A percentile compares a stretch with the other conserved stretches of the same genome.
Evolutionary conservation across 768 basidiomycete species (phyloP).

Genomic region (Heimioporus sp.): DNA sequence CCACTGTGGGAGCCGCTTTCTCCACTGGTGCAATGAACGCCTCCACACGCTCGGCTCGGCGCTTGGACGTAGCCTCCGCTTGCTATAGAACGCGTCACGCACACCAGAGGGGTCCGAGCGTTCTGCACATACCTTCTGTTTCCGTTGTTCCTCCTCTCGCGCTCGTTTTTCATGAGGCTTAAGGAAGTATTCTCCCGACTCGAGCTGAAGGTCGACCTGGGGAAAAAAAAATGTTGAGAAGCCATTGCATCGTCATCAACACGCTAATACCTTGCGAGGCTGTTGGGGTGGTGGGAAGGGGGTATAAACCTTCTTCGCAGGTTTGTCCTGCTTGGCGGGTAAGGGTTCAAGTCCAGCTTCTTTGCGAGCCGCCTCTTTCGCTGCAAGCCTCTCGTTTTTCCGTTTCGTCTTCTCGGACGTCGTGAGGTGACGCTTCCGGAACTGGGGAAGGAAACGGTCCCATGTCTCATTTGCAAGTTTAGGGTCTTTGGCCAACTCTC

Average conservation of each 20-base stretch:
- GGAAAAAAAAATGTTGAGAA: conserved; percentile 5
- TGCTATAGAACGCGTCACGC: conserved; percentile 49
- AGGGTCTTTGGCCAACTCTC: conserved; percentile 97
- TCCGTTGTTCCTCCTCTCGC: conserved; percentile 65
- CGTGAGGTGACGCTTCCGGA: conserved; percentile 89
- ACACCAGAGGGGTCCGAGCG: not conserved
- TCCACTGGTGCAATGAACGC: conserved; percentile 90
- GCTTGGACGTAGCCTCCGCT: conserved; percentile 67
- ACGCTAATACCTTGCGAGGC: conserved; percentile 76
- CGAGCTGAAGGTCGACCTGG: conserved; percentile 89
- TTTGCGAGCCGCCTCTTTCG: conserved; percentile 61
- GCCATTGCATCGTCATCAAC: not conserved
- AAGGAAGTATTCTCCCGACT: conserved; percentile 98
- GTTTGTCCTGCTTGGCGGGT: conserved; percentile 43
- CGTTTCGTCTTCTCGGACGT: conserved; percentile 91
- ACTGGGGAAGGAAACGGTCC: conserved; percentile 97
- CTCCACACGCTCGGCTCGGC: conserved; percentile 79
- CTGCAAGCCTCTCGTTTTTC: conserved; percentile 72
- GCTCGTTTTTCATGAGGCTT: conserved; percentile 85
- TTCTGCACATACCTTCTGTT: conserved; percentile 53
- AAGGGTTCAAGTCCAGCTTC: conserved; percentile 60
- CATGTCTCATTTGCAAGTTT: conserved; percentile 91
- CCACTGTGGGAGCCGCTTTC: conserved; percentile 64
- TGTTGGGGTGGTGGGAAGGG: conserved; percentile 96
- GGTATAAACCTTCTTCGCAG: conserved; percentile 91